phyloP scores from a whole-genome alignment of 1,284 basidiomycete species.

The Trichosporon coremiiforme region DNA sequence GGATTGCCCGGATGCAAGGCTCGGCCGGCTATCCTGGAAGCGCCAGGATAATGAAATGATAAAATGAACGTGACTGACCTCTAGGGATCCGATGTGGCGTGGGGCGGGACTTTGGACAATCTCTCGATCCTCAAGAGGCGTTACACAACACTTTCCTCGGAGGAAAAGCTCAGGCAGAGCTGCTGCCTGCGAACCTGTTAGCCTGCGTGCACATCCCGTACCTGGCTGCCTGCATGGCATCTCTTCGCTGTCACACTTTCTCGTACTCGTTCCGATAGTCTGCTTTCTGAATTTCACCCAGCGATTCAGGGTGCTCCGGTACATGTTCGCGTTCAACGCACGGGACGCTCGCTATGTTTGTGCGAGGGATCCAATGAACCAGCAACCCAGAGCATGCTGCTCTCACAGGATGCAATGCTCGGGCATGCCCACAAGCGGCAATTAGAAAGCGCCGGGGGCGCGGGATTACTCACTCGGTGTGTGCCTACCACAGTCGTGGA shows the following conservation, averaged over 20 bases:
- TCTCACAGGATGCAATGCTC: neutral
- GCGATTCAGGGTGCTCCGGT: conserved; percentile 2
- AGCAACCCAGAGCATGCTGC: neutral
- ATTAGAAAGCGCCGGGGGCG: neutral
- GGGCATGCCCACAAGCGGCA: neutral
- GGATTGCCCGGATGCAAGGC: neutral
- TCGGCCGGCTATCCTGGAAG: neutral
- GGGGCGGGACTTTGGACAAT: conserved; percentile 5
- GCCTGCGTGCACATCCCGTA: neutral
- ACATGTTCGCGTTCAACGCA: conserved; percentile 5
- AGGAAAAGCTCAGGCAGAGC: conserved; percentile 4
- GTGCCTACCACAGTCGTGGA: neutral
- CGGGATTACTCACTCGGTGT: neutral
- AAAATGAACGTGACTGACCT: conserved; percentile 18
- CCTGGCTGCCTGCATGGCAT: conserved; percentile 2
- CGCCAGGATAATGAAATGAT: conserved; percentile 11
- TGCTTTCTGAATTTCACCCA: neutral
- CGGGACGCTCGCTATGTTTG: neutral
- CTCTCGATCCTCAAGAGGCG: conserved; percentile 1
- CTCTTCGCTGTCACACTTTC: neutral
- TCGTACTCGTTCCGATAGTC: conserved; percentile 10
- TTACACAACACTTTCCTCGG: neutral
- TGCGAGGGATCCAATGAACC: neutral
- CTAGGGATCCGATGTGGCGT: conserved; percentile 11
- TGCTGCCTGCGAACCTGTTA: neutral